Base-by-base conservation (phyloP, 108 stramenopile genomes). In the Seminavis robusta region DNA sequence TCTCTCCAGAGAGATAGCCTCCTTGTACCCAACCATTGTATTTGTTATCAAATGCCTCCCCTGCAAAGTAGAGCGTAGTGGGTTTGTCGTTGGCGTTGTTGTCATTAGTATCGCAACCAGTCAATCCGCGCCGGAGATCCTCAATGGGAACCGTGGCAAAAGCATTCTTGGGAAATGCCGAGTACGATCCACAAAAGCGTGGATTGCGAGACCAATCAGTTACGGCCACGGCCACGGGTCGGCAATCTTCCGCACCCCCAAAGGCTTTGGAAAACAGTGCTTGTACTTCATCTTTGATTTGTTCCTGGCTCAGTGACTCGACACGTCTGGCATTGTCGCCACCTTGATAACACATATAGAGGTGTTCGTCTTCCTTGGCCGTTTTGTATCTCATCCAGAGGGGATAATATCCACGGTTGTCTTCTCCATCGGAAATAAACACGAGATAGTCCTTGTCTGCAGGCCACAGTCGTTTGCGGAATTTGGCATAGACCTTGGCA, bases 21-120 rank as follows among this genome's bases (percentile, higher is more conserved):
- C 61, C 61, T 34, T 63, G 61, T 2, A 63, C 61, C 61, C 61
- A 63, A 15, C 61, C 61, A 53, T 63, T 63, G 24, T 42, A 63
- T 33, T 54, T 54, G 42, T 63, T 52, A 53, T 63, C 61, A 41
- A 63, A 63, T 2, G 45, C 61, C 46, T 63, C 61, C 2, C 61
- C 61, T 2, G 61, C 61, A 53, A 63, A 63, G 52, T 63, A 52
- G 25, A 63, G 38, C 7, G 47, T 61, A n/a, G 30, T 40, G 2
- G 60, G 47, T 15, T n/a, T 19, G 7, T 30, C 25, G 4, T 20
- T 58, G 13, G 19, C 46, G 25, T 16, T 52, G 25, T 19, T 19
- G 9, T 34, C 33, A 7, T 47, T 10, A 0, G 11, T 9, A 16
- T 7, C 26, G 1, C 29, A 44, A 10, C 61, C 61, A 17, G 1